These are phyloP conservation scores for Sanghuangporus baumii DNA, from an alignment of 1,284 basidiomycete genomes.

Conservation along the genomic window DNA sequence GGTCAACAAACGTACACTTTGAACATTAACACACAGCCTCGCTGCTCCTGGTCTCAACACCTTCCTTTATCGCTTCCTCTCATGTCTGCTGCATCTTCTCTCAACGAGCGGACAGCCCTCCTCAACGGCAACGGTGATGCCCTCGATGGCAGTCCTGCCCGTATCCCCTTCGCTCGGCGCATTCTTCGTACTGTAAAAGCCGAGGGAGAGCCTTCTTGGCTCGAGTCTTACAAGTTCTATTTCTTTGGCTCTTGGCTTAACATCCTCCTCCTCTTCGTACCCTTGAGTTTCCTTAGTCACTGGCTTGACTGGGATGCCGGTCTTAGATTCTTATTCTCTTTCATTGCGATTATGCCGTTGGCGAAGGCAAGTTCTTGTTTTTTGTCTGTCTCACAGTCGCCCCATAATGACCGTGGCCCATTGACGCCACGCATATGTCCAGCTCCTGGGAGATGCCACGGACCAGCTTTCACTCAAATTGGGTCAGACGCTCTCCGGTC, in stretches of 20 bases:
- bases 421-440: constrained; percentile 9
- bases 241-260: constrained; percentile 73
- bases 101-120: constrained; percentile 35
- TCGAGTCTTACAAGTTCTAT: constrained; percentile 60
- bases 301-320: constrained; percentile 72
- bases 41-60: not conserved
- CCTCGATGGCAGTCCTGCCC: constrained; percentile 17
- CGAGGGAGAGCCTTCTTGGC: constrained; percentile 57
- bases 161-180: constrained; percentile 32
- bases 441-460: constrained; percentile 81
- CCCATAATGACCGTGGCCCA: constrained; percentile 9
- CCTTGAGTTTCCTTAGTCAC: constrained; percentile 63
- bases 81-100: constrained; percentile 22
- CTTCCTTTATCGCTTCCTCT: constrained; percentile 21
- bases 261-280: constrained; percentile 71
- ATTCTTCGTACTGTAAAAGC: constrained; percentile 42
- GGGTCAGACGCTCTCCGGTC: constrained; percentile 78
- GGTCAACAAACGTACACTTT: not conserved
- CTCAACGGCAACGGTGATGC: constrained; percentile 36
- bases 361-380: constrained; percentile 49
- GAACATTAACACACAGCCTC: constrained; percentile 33
- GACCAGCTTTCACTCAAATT: constrained; percentile 79
- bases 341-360: constrained; percentile 84
- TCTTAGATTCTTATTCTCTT: constrained; percentile 78
- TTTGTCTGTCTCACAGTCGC: not conserved